Evolutionary conservation across 148 eudicot species (phyloP).

Genomic region (Bassia scoparia): DNA sequence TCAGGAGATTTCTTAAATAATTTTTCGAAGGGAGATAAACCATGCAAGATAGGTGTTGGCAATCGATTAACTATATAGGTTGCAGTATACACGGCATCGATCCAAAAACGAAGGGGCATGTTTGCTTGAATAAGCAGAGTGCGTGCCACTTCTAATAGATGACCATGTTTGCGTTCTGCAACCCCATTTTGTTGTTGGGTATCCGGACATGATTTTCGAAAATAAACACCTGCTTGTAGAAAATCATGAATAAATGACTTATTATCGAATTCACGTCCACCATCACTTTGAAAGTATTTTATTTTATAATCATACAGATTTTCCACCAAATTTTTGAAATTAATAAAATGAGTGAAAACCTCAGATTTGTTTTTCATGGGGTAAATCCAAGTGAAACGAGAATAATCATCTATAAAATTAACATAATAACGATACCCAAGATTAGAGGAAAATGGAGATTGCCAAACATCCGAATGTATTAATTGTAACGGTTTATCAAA

Average conservation of each 20-base stretch:
- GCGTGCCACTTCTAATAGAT: slow-evolving; percentile 1
- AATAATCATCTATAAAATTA: too few relatives aligned
- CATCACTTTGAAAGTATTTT: too few relatives aligned
- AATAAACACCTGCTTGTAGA: neutral
- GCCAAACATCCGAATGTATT: neutral
- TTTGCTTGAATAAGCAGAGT: neutral
- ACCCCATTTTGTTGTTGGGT: slow-evolving; percentile 1
- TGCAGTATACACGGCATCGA: neutral
- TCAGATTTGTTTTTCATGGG: too few relatives aligned
- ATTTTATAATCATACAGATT: too few relatives aligned
- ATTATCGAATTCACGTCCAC: too few relatives aligned
- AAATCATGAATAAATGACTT: neutral
- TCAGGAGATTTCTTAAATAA: neutral
- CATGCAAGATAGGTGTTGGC: neutral
- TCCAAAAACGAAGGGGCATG: neutral
- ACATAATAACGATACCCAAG: too few relatives aligned
- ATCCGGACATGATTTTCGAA: neutral
- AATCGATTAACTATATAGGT: neutral
- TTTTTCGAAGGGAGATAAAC: neutral
- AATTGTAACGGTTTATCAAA: neutral
- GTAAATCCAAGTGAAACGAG: too few relatives aligned
- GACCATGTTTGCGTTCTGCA: slow-evolving; percentile 8
- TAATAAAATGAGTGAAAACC: too few relatives aligned
- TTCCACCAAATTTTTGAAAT: too few relatives aligned
- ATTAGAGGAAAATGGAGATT: neutral